phyloP scores from a whole-genome alignment of 345 rosid species.

The Euphorbia peplus region DNA sequence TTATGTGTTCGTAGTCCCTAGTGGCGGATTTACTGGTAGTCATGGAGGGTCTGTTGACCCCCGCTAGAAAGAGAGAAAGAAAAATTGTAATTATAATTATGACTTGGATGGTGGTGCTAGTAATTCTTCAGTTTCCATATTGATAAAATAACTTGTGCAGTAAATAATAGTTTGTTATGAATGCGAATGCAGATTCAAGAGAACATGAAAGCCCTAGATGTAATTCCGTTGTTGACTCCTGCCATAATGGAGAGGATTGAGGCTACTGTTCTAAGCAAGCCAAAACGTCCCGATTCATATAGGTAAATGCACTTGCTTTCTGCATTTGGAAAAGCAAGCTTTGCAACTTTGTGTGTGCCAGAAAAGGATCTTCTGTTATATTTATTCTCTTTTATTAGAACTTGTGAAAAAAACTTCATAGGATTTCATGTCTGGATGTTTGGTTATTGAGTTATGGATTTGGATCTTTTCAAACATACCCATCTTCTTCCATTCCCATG shows the following conservation, averaged over 20 bases:
- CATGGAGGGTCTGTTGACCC: too few species aligned
- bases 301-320: slow-evolving; percentile 32
- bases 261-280: slow-evolving; percentile 75
- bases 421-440: background rate
- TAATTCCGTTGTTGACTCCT: slow-evolving; percentile 78
- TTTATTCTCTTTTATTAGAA: background rate
- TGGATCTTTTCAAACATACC: too few species aligned
- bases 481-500: too few species aligned
- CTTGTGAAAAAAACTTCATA: background rate
- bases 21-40: too few species aligned
- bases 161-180: background rate
- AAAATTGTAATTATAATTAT: too few species aligned
- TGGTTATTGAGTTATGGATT: background rate
- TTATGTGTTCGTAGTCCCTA: too few species aligned
- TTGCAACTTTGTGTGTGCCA: background rate
- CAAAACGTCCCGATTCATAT: slow-evolving; percentile 83
- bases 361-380: background rate
- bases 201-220: slow-evolving; percentile 95
- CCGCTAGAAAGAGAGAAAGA: too few species aligned
- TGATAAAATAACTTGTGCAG: too few species aligned
- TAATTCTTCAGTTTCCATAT: background rate
- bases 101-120: background rate
- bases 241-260: slow-evolving; percentile 87
- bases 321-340: background rate
- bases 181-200: slow-evolving; percentile 66